Base-by-base conservation (phyloP, 805 yeast genomes). In the Brettanomyces nanus region DNA sequence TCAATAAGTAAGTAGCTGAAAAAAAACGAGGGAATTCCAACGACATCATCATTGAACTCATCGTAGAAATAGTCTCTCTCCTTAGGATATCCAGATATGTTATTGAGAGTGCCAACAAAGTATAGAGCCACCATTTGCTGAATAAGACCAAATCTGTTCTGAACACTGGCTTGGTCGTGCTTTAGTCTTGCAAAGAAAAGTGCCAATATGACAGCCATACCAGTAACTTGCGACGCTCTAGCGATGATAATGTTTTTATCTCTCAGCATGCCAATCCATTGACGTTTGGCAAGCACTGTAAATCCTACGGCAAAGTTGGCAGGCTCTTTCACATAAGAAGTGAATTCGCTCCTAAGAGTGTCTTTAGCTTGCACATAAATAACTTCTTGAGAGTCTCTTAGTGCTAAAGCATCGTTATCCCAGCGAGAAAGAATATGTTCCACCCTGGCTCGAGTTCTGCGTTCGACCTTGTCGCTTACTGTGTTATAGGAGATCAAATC, bases 21-120 rank as follows among this genome's bases (percentile, higher is more conserved):
- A 45, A 78, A 75, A 51, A 86, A 86, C 3, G 85, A 77, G 2
- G 65, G 51, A 3, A 75, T 68, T 0, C 82, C 80, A 48, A 84
- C 81, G 6, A 82, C 73, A 19, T 75, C 77, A 52, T 85, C 95
- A 43, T 71, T 71, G 47, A 76, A 77, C 49, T 86, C 95, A 42
- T 81, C 82, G 54, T 83, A 85, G 52, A 86, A 86, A 32, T 79
- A 72, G 46, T 79, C 71, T 43, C 89, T 64, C 48, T 85, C 92
- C 11, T 61, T 56, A 2, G 95, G 94, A 52, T 80, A 86, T 13
- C 82, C 67, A 1, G 89, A 73, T 52, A 85, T 65, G 55, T 85
- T 85, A 49, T 80, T 83, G 39, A 86, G 67, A 70, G 85, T 73
- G 1, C 95, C 95, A 34, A 78, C 77, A 54, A 77, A 86, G 52